phyloP scores from a whole-genome alignment of 768 basidiomycete genomes.

The Cystobasidium tubakii region DNA sequence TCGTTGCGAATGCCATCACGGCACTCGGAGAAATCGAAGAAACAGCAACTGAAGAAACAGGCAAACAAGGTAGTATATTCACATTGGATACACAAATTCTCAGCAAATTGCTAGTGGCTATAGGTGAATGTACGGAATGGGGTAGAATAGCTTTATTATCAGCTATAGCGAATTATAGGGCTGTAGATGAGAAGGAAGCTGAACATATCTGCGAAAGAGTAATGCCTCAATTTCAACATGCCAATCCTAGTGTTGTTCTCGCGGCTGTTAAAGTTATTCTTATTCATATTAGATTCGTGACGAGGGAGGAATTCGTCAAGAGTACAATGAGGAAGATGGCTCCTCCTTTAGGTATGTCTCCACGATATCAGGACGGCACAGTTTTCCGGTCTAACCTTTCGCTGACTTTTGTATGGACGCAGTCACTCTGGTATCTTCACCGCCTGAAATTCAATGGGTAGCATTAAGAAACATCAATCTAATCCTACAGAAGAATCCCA shows the following conservation, averaged over 20 bases:
- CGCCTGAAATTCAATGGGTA: slow-evolving; percentile 98
- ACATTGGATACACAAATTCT: slow-evolving; percentile 74
- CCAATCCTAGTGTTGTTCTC: slow-evolving; percentile 91
- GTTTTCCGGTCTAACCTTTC: too few species aligned
- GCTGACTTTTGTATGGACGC: too few species aligned
- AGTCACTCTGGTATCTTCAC: slow-evolving; percentile 91
- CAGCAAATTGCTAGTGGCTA: slow-evolving; percentile 82
- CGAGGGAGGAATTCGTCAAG: slow-evolving; percentile 73
- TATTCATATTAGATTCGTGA: slow-evolving; percentile 85
- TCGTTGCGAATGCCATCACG: slow-evolving; percentile 92
- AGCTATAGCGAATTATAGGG: slow-evolving; percentile 73
- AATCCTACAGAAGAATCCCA: slow-evolving; percentile 83
- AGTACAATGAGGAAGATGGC: slow-evolving; percentile 93
- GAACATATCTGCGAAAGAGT: slow-evolving; percentile 99
- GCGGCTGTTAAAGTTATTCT: slow-evolving; percentile 95
- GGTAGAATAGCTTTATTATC: slow-evolving; percentile 88
- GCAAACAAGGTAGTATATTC: slow-evolving; percentile 59
- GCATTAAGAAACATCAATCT: slow-evolving; percentile 94
- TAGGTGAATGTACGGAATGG: slow-evolving; percentile 99
- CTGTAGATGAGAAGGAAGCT: slow-evolving; percentile 84
- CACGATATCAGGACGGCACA: background rate
- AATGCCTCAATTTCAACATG: slow-evolving; percentile 96
- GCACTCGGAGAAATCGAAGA: slow-evolving; percentile 87
- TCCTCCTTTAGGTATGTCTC: slow-evolving; percentile 60
- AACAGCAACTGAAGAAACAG: slow-evolving; percentile 51